Percentiles rank a stretch among this genome's conserved stretches.
These are phyloP conservation scores for Mucor velutinosus DNA, from an alignment of 371 early-diverging fungal species.

Conservation along the genomic window DNA sequence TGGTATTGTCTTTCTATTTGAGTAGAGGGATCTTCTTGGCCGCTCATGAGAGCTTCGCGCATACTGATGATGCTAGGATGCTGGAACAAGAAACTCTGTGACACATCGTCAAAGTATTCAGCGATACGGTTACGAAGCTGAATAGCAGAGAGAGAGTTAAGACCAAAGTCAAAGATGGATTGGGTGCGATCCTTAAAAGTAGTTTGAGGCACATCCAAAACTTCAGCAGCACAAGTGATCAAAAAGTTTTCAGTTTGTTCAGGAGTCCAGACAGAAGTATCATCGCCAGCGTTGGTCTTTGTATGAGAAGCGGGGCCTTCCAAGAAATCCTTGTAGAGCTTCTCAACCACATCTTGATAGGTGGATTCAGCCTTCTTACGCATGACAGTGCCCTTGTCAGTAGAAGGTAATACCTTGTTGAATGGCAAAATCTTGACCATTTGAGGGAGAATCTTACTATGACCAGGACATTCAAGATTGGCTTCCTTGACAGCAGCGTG, in stretches of 20 bases:
- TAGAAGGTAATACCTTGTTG: conserved; percentile 18
- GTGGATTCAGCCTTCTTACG: conserved; percentile 10
- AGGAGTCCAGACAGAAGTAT: neutral
- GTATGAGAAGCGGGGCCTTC: neutral
- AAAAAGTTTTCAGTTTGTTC: conserved; percentile 9
- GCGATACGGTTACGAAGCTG: conserved; percentile 31
- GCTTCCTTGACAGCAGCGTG: conserved; percentile 30
- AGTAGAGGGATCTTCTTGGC: neutral
- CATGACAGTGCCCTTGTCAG: conserved; percentile 38
- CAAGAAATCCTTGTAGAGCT: conserved; percentile 27
- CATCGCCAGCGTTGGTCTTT: neutral
- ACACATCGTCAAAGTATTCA: conserved; percentile 16
- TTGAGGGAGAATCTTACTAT: conserved; percentile 37
- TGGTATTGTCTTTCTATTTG: neutral
- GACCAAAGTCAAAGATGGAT: conserved; percentile 33
- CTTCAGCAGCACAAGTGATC: conserved; percentile 8
- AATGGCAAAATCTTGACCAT: conserved; percentile 45
- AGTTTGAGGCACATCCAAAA: conserved; percentile 10
- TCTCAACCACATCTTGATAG: conserved; percentile 19
- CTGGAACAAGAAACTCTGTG: conserved; percentile 37
- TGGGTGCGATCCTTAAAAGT: neutral
- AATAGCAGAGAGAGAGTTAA: conserved; percentile 28
- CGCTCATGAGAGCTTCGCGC: neutral
- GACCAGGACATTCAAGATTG: conserved; percentile 34
- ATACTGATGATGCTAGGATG: conserved; percentile 25